phyloP scores from a whole-genome alignment of 2,329 filamentous ascomycete species.

The Aurifilum marmelostoma region DNA sequence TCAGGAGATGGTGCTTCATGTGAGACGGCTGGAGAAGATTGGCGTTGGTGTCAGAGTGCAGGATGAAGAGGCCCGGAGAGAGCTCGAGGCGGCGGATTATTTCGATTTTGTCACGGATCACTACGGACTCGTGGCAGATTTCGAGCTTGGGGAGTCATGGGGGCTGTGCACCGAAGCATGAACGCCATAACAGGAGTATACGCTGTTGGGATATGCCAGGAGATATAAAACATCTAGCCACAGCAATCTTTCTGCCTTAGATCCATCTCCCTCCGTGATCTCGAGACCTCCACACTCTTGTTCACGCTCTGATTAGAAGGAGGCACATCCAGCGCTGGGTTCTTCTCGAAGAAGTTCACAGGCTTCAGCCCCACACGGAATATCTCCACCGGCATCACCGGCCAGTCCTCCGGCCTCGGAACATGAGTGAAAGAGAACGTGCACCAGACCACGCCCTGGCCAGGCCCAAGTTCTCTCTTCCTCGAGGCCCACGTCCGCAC shows the following conservation, averaged over 20 bases:
- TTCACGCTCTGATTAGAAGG: conserved; percentile 1
- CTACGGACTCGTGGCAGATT: conserved; percentile 22
- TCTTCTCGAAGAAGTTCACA: conserved; percentile 56
- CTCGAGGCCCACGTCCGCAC: conserved; percentile 50
- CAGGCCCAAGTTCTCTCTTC: conserved; percentile 37
- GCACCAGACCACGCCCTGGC: conserved; percentile 24
- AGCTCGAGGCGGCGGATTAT: conserved; percentile 24
- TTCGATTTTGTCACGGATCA: conserved; percentile 24
- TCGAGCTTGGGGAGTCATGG: conserved; percentile 13
- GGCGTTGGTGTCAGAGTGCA: conserved; percentile 48
- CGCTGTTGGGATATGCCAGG: too few relatives aligned
- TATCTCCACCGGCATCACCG: conserved; percentile 62
- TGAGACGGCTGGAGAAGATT: conserved; percentile 46
- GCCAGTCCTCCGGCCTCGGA: conserved; percentile 59
- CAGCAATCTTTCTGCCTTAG: conserved; percentile 17
- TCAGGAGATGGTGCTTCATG: conserved; percentile 19
- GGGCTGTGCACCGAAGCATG: not conserved
- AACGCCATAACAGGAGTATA: not conserved
- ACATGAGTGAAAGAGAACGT: conserved; percentile 55
- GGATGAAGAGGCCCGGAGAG: conserved; percentile 36
- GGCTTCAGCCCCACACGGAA: conserved; percentile 53
- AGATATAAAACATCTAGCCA: too few relatives aligned
- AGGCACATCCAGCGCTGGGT: conserved; percentile 46
- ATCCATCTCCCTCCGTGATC: conserved; percentile 17
- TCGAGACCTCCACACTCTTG: conserved; percentile 13